Base-by-base conservation (phyloP, 495 filamentous ascomycete genomes). In the Elasticomyces elasticus region DNA sequence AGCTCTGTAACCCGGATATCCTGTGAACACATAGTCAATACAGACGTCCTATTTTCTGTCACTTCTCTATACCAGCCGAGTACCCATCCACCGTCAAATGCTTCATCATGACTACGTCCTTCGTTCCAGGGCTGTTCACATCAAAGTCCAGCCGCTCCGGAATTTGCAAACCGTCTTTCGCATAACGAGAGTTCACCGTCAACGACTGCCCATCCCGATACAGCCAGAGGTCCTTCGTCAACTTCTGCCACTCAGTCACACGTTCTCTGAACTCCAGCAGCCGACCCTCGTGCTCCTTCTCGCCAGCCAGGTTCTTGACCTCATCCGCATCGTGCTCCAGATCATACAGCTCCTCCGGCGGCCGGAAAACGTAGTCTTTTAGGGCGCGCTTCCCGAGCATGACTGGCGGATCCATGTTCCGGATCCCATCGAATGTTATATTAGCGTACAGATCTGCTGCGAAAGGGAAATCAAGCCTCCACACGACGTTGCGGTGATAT, bases 401-500 rank as follows among this genome's bases (percentile, higher is more conserved):
- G 28, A 67, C 64, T 10, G 59, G 59, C 30, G n/a, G 27, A 13
- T 64, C 57, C 0, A 58, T 48, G 47, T 74, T 72, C 0, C 72
- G 67, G 28, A 73, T 69, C 17, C 66, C 73, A 46, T 76, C 73
- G 62, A 65, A 76, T 0, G 71, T 62, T 11, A 72, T 41, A 10
- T 66, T 71, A 13, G 62, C 70, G 44, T 74, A 74, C 11, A 74
- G 65, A 58, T 74, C 73, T 12, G 68, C 65, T 0, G 72, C 65
- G 26, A 74, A 73, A 20, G 73, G 73, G 52, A 76, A 76, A 45
- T 74, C 71, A 3, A 76, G 65, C 15, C 65, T 46, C 64, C 66
- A 74, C 2, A 69, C 71, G 15, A 74, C 64, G 49, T 76, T 74
- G 31, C 73, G 68, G 52, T 76, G 73, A 47, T 76, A 76, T 42